These are phyloP conservation scores for Suillus placidus DNA, from an alignment of 768 basidiomycete species.

Conservation along the genomic window DNA sequence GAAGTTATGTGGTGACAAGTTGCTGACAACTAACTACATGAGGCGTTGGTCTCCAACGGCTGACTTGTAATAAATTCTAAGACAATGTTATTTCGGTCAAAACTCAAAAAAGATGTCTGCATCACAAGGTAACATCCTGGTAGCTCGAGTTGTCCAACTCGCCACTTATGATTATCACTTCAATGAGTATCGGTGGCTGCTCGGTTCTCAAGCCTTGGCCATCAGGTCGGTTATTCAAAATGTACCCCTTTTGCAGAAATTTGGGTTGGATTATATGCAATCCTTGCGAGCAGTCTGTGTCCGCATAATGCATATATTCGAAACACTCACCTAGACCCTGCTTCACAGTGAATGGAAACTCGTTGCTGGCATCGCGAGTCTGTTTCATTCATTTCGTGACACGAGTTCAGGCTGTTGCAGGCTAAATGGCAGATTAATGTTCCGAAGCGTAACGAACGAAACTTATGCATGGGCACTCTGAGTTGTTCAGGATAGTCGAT, in stretches of 20 bases:
- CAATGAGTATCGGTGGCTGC: neutral
- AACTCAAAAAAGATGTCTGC: too few relatives aligned
- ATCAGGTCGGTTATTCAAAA: neutral
- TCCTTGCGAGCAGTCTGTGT: neutral
- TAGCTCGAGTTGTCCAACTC: neutral
- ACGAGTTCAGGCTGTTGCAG: neutral
- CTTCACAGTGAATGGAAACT: neutral
- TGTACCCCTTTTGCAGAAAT: neutral
- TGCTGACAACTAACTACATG: neutral
- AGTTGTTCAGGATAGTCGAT: too few relatives aligned
- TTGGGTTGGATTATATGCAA: conserved; percentile 8
- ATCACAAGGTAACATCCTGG: neutral
- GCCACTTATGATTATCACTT: too few relatives aligned
- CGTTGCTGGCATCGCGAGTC: neutral
- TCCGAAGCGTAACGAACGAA: neutral
- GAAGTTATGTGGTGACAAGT: neutral
- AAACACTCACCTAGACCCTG: neutral
- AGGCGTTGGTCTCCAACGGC: neutral
- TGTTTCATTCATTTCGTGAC: too few relatives aligned
- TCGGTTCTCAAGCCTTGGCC: neutral
- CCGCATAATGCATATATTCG: neutral
- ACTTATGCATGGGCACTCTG: neutral
- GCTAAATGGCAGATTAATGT: neutral
- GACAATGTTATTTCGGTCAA: neutral
- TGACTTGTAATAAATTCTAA: neutral